phyloP scores from a whole-genome alignment of 1,139 yeast genomes.

The Candida neerlandica region DNA sequence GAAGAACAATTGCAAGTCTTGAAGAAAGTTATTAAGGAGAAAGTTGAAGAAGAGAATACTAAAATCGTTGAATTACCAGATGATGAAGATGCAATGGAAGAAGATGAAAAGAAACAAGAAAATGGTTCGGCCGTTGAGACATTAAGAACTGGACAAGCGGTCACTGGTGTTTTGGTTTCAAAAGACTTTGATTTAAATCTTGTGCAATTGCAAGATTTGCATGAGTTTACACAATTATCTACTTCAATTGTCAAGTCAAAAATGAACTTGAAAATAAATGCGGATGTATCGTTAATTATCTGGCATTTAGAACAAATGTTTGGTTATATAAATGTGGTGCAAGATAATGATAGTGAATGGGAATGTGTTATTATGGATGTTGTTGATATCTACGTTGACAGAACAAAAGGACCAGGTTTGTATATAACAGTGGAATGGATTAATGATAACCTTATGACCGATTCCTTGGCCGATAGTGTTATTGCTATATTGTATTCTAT shows the following conservation, averaged over 20 bases:
- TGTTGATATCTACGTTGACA: constrained; percentile 51
- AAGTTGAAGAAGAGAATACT: constrained; percentile 18
- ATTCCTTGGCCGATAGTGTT: constrained; percentile 92
- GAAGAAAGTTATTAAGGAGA: constrained; percentile 34
- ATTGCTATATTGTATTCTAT: constrained; percentile 88
- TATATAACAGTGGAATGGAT: constrained; percentile 82
- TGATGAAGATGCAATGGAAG: constrained; percentile 21
- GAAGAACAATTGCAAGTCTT: constrained; percentile 44
- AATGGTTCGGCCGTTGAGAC: constrained; percentile 11
- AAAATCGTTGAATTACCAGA: constrained; percentile 22
- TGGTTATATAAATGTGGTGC: constrained; percentile 73
- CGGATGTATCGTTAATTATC: constrained; percentile 74
- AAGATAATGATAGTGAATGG: constrained; percentile 61
- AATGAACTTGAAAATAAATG: constrained; percentile 75
- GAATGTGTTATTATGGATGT: constrained; percentile 51
- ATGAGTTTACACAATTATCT: constrained; percentile 85
- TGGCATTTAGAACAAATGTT: constrained; percentile 97
- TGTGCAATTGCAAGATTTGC: constrained; percentile 80
- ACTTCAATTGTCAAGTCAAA: constrained; percentile 85
- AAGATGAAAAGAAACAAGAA: constrained; percentile 13
- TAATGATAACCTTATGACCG: constrained; percentile 80
- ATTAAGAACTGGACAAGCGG: constrained; percentile 42
- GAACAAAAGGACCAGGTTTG: constrained; percentile 39
- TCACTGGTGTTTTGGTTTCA: constrained; percentile 90
- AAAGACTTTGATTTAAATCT: constrained; percentile 87